Percentiles rank a stretch among this genome's conserved stretches.
phyloP scores from a whole-genome alignment of 495 filamentous ascomycete species.

The Trichoderma erinaceum region DNA sequence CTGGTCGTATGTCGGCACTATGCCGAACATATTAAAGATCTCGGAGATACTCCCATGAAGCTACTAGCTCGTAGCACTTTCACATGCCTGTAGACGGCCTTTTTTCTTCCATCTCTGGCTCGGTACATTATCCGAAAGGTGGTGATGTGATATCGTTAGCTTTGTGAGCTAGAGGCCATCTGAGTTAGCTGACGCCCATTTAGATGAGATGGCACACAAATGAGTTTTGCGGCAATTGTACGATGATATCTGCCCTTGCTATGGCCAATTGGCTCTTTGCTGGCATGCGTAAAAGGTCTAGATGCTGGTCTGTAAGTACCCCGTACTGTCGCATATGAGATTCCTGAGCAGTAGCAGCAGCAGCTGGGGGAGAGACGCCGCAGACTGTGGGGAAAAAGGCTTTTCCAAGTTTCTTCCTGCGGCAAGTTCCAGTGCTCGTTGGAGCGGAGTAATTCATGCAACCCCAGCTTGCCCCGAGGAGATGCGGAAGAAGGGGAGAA shows the following conservation, averaged over 20 bases:
- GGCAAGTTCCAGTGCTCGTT: neutral
- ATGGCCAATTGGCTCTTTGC: neutral
- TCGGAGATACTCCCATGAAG: neutral
- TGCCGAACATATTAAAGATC: slow-evolving; percentile 3
- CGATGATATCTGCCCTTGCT: neutral
- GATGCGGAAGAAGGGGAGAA: too few species aligned
- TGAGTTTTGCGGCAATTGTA: neutral
- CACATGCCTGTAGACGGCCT: neutral
- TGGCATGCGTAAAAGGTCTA: neutral
- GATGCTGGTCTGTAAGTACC: neutral
- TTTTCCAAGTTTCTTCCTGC: neutral
- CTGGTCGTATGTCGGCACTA: neutral
- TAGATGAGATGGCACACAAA: neutral
- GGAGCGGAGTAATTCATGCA: neutral
- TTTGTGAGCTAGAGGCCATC: neutral
- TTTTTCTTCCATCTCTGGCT: neutral
- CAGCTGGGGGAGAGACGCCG: neutral
- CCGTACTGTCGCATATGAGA: neutral
- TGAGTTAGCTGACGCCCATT: neutral
- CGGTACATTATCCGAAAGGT: slow-evolving; percentile 10
- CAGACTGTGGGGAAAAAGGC: neutral
- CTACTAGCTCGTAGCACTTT: neutral
- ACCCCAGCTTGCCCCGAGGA: neutral
- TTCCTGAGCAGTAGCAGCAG: slow-evolving; percentile 1
- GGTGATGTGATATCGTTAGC: neutral